Base-by-base conservation (phyloP, 768 basidiomycete species). In the Calocybe cyanea region DNA sequence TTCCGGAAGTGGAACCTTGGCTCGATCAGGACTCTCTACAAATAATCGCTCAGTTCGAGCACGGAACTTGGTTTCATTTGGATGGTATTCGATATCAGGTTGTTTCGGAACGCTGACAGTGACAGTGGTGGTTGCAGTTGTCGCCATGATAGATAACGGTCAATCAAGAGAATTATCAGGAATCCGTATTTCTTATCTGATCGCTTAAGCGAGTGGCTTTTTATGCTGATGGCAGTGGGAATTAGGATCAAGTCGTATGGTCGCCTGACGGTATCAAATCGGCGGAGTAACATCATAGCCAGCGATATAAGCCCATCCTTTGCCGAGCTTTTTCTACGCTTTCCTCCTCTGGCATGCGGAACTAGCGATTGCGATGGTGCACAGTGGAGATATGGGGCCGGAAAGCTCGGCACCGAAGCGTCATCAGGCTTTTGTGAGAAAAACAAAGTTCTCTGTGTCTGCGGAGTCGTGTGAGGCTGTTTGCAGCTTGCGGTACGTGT, bases 51-150 rank as follows among this genome's bases (percentile, higher is more conserved):
- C 66, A 7, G 61, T 65, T 24, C 72, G 67, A 19, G 64, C 64
- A 17, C 56, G 53, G 44, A 62, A 75, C 39, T 71, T 70, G 9
- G 58, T 60, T 44, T 64, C 59, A 41, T 71, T 63, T 2, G 72
- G 72, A 41, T 73, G 70, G 47, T 75, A 75, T 19, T 60, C 56
- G 44, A 74, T 72, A 43, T 72, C 70, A 9, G 71, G 71, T 48
- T 67, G 65, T 43, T 55, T 49, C 9, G 57, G 53, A 1, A 21
- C 39, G 34, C 17, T 13, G 24, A 25, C n/a, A 18, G 38, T 33
- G 2, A 15, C 37, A 25, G 43, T 30, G 15, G 25, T 23, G 23
- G 41, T 47, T 13, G 46, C 19, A 5, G 25, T 11, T 28, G 25
- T 11, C 19, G 44, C 33, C 49, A 50, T 50, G 38, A 18, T 36